These are phyloP conservation scores for Amauroascus niger DNA, from an alignment of 2,329 filamentous ascomycete genomes.

Conservation along the genomic window DNA sequence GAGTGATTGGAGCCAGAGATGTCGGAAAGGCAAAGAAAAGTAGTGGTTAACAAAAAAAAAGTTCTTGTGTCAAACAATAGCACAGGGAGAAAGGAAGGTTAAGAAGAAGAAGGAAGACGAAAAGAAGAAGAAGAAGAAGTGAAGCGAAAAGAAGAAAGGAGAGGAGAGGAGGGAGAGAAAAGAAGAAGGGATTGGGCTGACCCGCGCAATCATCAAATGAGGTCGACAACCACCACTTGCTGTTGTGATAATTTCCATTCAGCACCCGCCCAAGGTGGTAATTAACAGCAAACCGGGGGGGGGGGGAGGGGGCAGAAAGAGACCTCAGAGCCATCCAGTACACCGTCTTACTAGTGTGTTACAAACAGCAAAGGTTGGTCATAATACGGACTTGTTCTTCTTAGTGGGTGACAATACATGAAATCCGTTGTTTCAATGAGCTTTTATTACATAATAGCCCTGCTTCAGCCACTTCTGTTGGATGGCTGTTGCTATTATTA, in stretches of 20 bases:
- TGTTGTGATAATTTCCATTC: slow-evolving; percentile 13
- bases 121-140: slow-evolving; percentile 11
- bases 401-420: not conserved
- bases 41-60: not conserved
- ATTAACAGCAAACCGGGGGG: slow-evolving; percentile 4
- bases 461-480: not conserved
- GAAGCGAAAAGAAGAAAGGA: slow-evolving; percentile 12
- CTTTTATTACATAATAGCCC: slow-evolving; percentile 1
- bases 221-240: slow-evolving; percentile 9
- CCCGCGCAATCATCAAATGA: slow-evolving; percentile 10
- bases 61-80: slow-evolving; percentile 11
- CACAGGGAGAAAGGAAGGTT: slow-evolving; percentile 6
- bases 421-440: not conserved
- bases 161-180: not conserved
- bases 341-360: slow-evolving; percentile 2
- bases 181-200: slow-evolving; percentile 8
- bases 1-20: slow-evolving; percentile 9
- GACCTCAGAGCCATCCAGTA: not conserved
- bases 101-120: slow-evolving; percentile 12
- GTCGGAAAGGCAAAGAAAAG: not conserved
- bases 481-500: not conserved
- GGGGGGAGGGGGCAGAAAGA: too few species aligned
- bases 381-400: not conserved
- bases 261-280: slow-evolving; percentile 11
- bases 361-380: not conserved